Base-by-base conservation (phyloP, 139 green algal genomes). In the Bryopsis sp. region DNA sequence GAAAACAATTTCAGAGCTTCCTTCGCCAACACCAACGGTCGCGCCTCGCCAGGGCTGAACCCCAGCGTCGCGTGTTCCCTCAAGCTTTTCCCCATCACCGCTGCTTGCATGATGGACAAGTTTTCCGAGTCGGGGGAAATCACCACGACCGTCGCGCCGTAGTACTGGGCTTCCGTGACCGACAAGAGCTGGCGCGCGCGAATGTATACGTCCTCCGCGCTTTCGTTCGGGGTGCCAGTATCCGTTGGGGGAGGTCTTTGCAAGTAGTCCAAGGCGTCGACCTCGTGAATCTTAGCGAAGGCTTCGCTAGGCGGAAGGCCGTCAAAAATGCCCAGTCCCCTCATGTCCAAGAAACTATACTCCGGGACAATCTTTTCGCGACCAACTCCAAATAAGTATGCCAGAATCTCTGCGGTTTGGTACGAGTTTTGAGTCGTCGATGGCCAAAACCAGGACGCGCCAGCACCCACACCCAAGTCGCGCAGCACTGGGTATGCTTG, bases 141-240 rank as follows among this genome's bases (percentile, higher is more conserved):
- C 15, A 94, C 73, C 28, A 93, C 47, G 1, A 93, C 75, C 26
- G 70, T 71, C 15, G 75, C 71, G 0, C 77, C 78, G 0, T 4
- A 39, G 65, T 80, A 81, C 72, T 84, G 79, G 39, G 79, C 81
- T 48, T 84, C 79, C 24, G 50, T 76, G 22, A 92, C 72, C 11
- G 72, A 82, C 54, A 90, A 60, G 47, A 89, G 36, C 76, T 92
- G 85, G 34, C 86, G 75, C 39, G 78, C 79, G 22, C 87, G 77
- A 19, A 90, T 80, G 33, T 91, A 39, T 38, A 94, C 85, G 36
- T 94, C 88, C 5, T 69, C 15, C 0, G 50, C 54, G 57, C 74
- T 86, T 71, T 94, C 84, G 58, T 92, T 84, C 2, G 85, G 86
- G 5, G 88, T 94, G 67, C 88, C 88, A 64, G 90, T 84, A 24